Conservation (phyloP, 1,284 basidiomycete species). For the Paramarasmius palmivorus region DNA sequence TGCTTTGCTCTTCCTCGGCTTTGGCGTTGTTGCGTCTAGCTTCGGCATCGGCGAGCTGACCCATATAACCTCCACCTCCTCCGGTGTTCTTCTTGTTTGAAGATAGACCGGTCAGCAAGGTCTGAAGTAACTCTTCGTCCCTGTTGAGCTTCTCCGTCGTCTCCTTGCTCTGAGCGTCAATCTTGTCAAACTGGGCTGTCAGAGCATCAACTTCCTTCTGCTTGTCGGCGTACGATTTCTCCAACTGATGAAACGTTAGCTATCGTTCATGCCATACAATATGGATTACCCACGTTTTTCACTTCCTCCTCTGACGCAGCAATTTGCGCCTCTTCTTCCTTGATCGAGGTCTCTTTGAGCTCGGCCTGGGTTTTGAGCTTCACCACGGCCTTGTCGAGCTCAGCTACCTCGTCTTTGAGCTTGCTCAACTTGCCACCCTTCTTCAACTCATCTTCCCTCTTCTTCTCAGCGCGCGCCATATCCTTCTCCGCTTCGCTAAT, state of each 20-base stretch:
- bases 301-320: conserved; percentile 56
- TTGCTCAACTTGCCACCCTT: conserved; percentile 83
- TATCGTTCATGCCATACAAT: neutral
- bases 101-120: conserved; percentile 89
- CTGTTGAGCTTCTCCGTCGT: conserved; percentile 68
- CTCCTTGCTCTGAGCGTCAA: conserved; percentile 74
- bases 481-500: conserved; percentile 72
- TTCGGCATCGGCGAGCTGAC: conserved; percentile 90
- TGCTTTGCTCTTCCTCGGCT: conserved; percentile 86
- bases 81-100: conserved; percentile 56
- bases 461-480: conserved; percentile 66
- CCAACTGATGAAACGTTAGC: conserved; percentile 42
- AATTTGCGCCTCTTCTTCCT: conserved; percentile 78
- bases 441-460: conserved; percentile 62
- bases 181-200: conserved; percentile 61
- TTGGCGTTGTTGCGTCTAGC: conserved; percentile 74
- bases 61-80: conserved; percentile 91
- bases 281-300: conserved; percentile 50
- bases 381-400: conserved; percentile 82
- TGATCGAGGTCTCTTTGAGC: conserved; percentile 76
- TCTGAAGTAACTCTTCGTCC: conserved; percentile 94
- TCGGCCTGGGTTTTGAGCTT: conserved; percentile 89
- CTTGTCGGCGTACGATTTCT: conserved; percentile 57
- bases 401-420: conserved; percentile 78
- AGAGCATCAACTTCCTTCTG: conserved; percentile 60